phyloP scores from a whole-genome alignment of 1,139 yeast species.

The Spathaspora sp. region DNA sequence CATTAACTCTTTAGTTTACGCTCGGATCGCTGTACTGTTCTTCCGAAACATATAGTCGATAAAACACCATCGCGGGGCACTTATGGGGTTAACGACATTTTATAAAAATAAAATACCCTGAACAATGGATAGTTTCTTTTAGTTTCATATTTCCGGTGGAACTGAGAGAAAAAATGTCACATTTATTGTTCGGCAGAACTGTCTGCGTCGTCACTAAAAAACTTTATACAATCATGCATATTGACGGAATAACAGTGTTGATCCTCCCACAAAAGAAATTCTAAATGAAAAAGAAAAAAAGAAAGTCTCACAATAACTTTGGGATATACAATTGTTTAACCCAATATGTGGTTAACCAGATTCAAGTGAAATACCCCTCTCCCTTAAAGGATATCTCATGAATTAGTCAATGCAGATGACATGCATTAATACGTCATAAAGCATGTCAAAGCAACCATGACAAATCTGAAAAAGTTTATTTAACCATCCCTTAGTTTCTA shows the following conservation, averaged over 20 bases:
- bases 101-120: background rate
- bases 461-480: background rate
- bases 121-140: background rate
- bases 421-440: background rate
- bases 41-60: background rate
- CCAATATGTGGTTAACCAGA: background rate
- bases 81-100: background rate
- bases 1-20: background rate
- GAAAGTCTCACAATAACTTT: background rate
- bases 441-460: background rate
- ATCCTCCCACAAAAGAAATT: background rate
- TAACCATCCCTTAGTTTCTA: no score
- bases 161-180: background rate
- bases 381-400: background rate
- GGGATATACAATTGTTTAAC: background rate
- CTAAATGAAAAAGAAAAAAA: background rate
- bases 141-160: conserved; percentile 1
- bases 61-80: background rate
- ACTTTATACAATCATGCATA: background rate
- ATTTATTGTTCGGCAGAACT: background rate
- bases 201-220: background rate
- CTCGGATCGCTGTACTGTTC: background rate
- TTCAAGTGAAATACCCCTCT: background rate
- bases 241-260: background rate
- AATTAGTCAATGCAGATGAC: background rate